Evolutionary conservation across 495 filamentous ascomycete species (phyloP), one percentile per base, ranked within the genome.

Genomic region (Xylaria intraflava): DNA sequence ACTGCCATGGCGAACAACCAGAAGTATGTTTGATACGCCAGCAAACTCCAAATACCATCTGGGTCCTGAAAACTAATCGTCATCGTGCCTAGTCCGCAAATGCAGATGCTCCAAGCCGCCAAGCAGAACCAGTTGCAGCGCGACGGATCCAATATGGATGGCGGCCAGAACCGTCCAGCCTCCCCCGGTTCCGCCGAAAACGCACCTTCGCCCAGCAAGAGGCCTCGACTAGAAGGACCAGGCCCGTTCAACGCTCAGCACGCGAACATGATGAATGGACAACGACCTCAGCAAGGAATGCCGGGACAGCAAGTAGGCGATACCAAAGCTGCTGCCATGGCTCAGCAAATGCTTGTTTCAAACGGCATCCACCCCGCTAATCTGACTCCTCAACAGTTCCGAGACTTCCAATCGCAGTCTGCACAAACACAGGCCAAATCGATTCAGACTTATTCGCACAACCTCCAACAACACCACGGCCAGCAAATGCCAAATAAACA

Each of bases 181-280:
- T 96, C 89, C 31, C 90, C 89, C 6, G 81, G 85, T 26, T 84
- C 86, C 6, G 82, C 81, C 24, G 92, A 96, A 38, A 95, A 95
- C 62, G 89, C 89, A 26, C 87, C 90, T 6, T 96, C 93, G 20
- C 92, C 93, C 8, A 88, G 85, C 49, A 98, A 98, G 72, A 78
- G 93, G 62, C 86, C 84, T n/a, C 88, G 92, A 33, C 78, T 96
- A 35, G 93, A 96, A 53, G 80, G 80, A 57, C 41, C 60, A 12
- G 80, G 78, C 35, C 76, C 77, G 22, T 86, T 86, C 62, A 88
- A 87, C 61, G 68, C 71, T 6, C 83, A 83, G 51, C 86, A 84
- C 59, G 82, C 81, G 44, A 69, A 65, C 62, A 86, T 95, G 76
- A 85, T 86, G 68, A 90, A 89, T 69, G 90, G 87, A 60, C 82